A percentile compares a stretch with the other conserved stretches of the same genome.
These are phyloP conservation scores for Panellus pusillus DNA, from an alignment of 768 basidiomycete species.

Conservation along the genomic window DNA sequence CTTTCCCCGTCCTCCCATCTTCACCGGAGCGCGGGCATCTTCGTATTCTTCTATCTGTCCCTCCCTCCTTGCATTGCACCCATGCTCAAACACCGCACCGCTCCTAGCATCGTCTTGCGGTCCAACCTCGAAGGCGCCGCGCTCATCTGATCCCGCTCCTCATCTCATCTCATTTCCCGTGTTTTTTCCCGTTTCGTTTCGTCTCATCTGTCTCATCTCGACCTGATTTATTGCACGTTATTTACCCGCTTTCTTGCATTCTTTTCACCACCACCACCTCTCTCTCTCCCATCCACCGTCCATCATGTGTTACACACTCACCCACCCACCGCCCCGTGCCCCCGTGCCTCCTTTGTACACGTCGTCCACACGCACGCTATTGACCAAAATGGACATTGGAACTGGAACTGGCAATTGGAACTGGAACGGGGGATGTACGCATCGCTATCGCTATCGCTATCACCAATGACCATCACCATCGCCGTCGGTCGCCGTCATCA, in stretches of 20 bases:
- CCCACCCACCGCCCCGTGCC: too few species aligned
- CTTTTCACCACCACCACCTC: constrained; percentile 22
- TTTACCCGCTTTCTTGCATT: constrained; percentile 26
- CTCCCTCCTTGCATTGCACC: constrained; percentile 22
- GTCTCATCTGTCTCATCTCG: background rate
- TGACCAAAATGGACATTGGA: too few species aligned
- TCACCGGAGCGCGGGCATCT: background rate
- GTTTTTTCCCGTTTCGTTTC: constrained; percentile 16
- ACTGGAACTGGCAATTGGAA: too few species aligned
- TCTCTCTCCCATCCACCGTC: constrained; percentile 10
- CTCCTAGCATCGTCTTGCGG: constrained; percentile 65
- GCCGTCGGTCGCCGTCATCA: too few species aligned
- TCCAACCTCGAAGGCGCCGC: constrained; percentile 64
- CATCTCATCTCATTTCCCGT: constrained; percentile 23
- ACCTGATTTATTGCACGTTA: constrained; percentile 23
- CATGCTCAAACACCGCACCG: constrained; percentile 16
- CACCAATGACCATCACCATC: too few species aligned
- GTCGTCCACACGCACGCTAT: too few species aligned
- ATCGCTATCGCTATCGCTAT: too few species aligned
- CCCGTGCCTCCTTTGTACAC: too few species aligned
- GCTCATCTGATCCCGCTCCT: constrained; percentile 55
- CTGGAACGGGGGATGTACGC: too few species aligned
- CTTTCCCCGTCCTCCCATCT: constrained; percentile 25
- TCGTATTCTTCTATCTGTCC: constrained; percentile 24
- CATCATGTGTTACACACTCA: too few species aligned